phyloP scores from a whole-genome alignment of 164 flowering plant species.

The grape (Vitis vinifera) region ASM3070453v1 NC_081814.1:11267001-11267500 shows the following conservation, averaged over 20 bases:
- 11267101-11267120: no score
- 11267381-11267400: constrained; percentile 33
- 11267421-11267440: constrained; percentile 82
- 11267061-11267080: not conserved
- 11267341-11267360: constrained; percentile 39
- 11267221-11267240: not conserved
- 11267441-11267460: constrained; percentile 89
- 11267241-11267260: not conserved
- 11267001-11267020: constrained; percentile 19
- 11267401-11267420: constrained; percentile 89
- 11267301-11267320: not conserved
- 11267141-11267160: not conserved
- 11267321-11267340: constrained; percentile 41
- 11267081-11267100: not conserved
- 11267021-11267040: constrained; percentile 2
- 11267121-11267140: no score
- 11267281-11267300: not conserved
- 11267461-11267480: constrained; percentile 92
- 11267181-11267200: constrained; percentile 3
- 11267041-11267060: not conserved
- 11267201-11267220: not conserved
- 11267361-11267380: constrained; percentile 25
- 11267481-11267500: constrained; percentile 84
- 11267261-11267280: not conserved
- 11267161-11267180: not conserved